Evolutionary conservation across 768 basidiomycete genomes (phyloP), one percentile per base, ranked within the genome.

Genomic region (Candolleomyces efflorescens): DNA sequence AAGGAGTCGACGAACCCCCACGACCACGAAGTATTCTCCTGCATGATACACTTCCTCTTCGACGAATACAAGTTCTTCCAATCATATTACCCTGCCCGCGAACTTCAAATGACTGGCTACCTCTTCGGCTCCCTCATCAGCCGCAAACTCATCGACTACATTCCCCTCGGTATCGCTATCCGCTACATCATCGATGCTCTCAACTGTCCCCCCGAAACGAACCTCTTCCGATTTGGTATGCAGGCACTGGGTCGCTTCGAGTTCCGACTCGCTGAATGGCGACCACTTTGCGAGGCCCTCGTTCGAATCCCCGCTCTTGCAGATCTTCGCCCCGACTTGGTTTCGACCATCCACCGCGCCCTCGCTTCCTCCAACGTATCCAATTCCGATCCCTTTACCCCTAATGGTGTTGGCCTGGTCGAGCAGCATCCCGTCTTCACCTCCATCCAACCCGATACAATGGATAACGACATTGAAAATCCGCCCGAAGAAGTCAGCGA

Each of bases 61-160:
- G 97, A 98, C 83, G 97, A 99, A 75, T 97, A 97, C 85, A 95
- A 94, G 67, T 99, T 98, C 80, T 97, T 98, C 84, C 93, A 96
- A 68, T 89, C 90, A 41, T 97, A 89, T 73, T 94, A 94, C 66
- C 97, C 97, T 23, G 80, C 90, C 39, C 90, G 94, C 62, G 94
- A 98, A 74, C 81, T 98, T 47, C 86, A 87, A 53, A 94, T 98
- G 86, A 98, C 97, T 6, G 97, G 92, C 48, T 89, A 93, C 67
- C 82, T 99, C 26, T 98, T 98, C 62, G 97, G 97, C 36, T 94
- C 94, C 27, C 83, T 99, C 65, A 97, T 99, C 63, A 92, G 97
- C 63, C 85, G 90, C 67, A 87, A 92, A 64, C 83, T 99, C 51
- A 87, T 99, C 65, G 93, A 98, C 69, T 89, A 89, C 68, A 91